Percentiles rank a stretch among this genome's conserved stretches.
These are phyloP conservation scores for Collybia nuda DNA, from an alignment of 768 basidiomycete species.

Conservation along the genomic window DNA sequence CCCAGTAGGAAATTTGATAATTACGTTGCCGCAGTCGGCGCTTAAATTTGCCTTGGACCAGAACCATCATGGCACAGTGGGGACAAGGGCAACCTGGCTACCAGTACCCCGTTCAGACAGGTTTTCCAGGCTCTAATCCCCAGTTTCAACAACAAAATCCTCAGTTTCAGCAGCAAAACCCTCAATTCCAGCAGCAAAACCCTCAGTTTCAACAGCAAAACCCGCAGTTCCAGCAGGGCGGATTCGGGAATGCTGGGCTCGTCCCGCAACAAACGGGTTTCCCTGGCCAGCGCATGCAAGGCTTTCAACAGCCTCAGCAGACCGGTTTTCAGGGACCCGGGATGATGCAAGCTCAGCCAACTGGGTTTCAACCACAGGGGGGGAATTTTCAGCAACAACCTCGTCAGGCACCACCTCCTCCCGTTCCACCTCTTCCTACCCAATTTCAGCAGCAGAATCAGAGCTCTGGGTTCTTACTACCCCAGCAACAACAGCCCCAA, in stretches of 20 bases:
- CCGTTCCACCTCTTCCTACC: conserved; percentile 62
- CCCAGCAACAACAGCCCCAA: conserved; percentile 39
- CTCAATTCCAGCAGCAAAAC: conserved; percentile 27
- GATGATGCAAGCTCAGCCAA: conserved; percentile 51
- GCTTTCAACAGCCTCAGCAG: conserved; percentile 61
- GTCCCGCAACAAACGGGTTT: conserved; percentile 66
- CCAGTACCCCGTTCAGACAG: conserved; percentile 77
- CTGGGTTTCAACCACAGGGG: conserved; percentile 43
- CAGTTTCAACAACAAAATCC: conserved; percentile 45
- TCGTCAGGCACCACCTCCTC: conserved; percentile 49
- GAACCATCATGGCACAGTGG: conserved; percentile 73
- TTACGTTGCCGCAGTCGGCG: conserved; percentile 22
- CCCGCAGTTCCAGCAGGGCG: conserved; percentile 28
- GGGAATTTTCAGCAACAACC: conserved; percentile 41
- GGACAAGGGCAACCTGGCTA: conserved; percentile 62
- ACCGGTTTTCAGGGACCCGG: conserved; percentile 47
- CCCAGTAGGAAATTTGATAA: no score
- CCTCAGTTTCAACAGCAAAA: conserved; percentile 28
- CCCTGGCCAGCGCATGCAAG: conserved; percentile 37
- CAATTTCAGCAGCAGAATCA: conserved; percentile 59
- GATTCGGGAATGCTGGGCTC: conserved; percentile 39
- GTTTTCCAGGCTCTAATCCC: conserved; percentile 44
- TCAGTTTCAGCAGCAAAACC: conserved; percentile 30
- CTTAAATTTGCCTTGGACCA: conserved; percentile 18
- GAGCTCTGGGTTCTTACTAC: conserved; percentile 37